phyloP scores from a whole-genome alignment of 2,329 filamentous ascomycete species.

The Chrysoporthe cubensis region DNA sequence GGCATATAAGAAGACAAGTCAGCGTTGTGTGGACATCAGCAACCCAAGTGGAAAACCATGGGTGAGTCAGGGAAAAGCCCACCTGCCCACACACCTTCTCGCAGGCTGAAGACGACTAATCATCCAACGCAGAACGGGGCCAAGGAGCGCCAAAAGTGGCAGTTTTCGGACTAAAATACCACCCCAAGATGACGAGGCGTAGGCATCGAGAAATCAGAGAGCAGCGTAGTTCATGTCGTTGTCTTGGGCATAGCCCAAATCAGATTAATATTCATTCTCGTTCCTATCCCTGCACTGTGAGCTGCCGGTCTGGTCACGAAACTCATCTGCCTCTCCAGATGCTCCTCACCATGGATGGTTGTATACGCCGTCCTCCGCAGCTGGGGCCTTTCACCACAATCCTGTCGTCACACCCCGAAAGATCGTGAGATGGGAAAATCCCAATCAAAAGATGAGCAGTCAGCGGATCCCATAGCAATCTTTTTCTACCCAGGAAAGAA shows the following conservation, averaged over 20 bases:
- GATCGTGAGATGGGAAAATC: slow-evolving; percentile 1
- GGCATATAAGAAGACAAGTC: not conserved
- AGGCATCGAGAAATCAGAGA: not conserved
- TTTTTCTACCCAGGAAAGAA: slow-evolving; percentile 16
- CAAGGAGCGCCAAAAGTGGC: not conserved
- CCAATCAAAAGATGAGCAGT: not conserved
- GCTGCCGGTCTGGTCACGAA: not conserved
- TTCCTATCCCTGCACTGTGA: slow-evolving; percentile 3
- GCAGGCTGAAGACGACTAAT: not conserved
- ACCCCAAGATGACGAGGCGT: not conserved
- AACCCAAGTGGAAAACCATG: not conserved
- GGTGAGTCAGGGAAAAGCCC: not conserved
- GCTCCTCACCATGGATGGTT: not conserved
- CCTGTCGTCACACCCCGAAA: not conserved
- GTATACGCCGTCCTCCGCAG: not conserved
- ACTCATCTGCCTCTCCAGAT: not conserved
- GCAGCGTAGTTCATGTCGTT: not conserved
- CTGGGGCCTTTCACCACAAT: not conserved
- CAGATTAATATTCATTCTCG: slow-evolving; percentile 12
- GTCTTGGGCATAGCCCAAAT: not conserved
- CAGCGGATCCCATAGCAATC: not conserved
- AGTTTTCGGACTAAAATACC: not conserved
- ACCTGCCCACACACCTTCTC: not conserved
- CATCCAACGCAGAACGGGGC: not conserved
- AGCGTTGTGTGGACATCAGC: not conserved